These are phyloP conservation scores for Corynespora cassiicola DNA, from an alignment of 2,329 filamentous ascomycete species.

Conservation along the genomic window DNA sequence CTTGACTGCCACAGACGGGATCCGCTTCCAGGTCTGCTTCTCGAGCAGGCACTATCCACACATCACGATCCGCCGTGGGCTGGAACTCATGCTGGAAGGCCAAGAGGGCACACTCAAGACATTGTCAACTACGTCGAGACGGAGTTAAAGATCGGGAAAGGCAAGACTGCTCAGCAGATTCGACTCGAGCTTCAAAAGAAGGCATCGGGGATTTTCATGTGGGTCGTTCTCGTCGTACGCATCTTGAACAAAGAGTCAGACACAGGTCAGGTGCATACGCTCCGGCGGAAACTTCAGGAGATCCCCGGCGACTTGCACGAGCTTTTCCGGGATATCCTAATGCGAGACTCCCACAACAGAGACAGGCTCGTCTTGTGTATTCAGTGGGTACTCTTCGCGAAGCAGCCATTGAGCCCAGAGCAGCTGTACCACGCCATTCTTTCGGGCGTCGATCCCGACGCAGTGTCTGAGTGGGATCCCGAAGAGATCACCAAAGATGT, in stretches of 20 bases:
- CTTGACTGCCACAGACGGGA: constrained; percentile 10
- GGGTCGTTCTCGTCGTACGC: constrained; percentile 52
- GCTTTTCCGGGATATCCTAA: constrained; percentile 55
- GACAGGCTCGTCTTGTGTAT: constrained; percentile 19
- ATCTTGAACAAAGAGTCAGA: constrained; percentile 54
- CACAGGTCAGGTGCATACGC: constrained; percentile 28
- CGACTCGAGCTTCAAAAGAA: constrained; percentile 41
- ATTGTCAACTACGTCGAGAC: constrained; percentile 34
- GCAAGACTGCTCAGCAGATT: constrained; percentile 26
- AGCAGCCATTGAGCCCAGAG: constrained; percentile 16
- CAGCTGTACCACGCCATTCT: constrained; percentile 23
- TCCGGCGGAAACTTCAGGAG: constrained; percentile 45
- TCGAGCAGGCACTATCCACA: constrained; percentile 58
- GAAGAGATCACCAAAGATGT: constrained; percentile 14
- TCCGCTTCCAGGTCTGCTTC: constrained; percentile 48
- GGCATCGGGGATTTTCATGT: constrained; percentile 54
- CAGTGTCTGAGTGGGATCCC: constrained; percentile 17
- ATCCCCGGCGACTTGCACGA: constrained; percentile 52
- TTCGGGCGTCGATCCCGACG: constrained; percentile 12
- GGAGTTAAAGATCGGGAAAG: constrained; percentile 27
- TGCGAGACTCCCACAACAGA: constrained; percentile 46
- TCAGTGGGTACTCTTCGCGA: constrained; percentile 27
- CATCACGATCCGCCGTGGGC: constrained; percentile 41
- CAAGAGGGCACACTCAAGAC: constrained; percentile 46
- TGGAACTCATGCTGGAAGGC: constrained; percentile 42